Conservation (phyloP, 2,329 filamentous ascomycete genomes). For the Sporothrix luriei region DNA sequence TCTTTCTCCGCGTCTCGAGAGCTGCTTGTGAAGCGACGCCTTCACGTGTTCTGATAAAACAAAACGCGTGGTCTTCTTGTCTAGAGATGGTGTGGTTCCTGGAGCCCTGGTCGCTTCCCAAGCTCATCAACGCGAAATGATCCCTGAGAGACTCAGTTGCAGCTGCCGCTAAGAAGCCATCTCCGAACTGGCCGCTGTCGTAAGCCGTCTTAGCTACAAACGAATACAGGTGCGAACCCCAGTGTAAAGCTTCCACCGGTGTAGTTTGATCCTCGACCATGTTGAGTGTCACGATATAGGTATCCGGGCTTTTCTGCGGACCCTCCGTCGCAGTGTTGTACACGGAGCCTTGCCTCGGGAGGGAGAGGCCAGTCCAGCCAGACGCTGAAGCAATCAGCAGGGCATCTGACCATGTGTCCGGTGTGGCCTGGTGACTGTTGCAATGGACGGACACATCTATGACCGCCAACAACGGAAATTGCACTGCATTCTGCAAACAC, state of each 20-base stretch:
- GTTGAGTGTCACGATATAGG: conserved; percentile 11
- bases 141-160: background rate
- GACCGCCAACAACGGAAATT: conserved; percentile 50
- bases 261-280: conserved; percentile 7
- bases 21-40: background rate
- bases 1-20: background rate
- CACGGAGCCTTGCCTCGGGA: background rate
- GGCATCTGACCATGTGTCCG: conserved; percentile 9
- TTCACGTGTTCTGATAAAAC: conserved; percentile 19
- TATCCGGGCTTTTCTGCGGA: background rate
- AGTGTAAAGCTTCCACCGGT: background rate
- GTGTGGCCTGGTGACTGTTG: background rate
- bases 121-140: conserved; percentile 22
- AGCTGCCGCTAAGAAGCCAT: background rate
- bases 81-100: background rate
- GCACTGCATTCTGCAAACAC: conserved; percentile 48
- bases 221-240: conserved; percentile 29
- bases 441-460: conserved; percentile 48
- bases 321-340: background rate
- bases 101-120: conserved; percentile 12
- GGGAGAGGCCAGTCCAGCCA: background rate
- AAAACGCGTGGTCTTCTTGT: background rate
- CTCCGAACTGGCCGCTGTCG: background rate
- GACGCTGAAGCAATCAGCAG: background rate
- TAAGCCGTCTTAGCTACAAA: conserved; percentile 14